Evolutionary conservation across 768 basidiomycete species (phyloP).

Genomic region (Phlebiopsis flavidoalba): DNA sequence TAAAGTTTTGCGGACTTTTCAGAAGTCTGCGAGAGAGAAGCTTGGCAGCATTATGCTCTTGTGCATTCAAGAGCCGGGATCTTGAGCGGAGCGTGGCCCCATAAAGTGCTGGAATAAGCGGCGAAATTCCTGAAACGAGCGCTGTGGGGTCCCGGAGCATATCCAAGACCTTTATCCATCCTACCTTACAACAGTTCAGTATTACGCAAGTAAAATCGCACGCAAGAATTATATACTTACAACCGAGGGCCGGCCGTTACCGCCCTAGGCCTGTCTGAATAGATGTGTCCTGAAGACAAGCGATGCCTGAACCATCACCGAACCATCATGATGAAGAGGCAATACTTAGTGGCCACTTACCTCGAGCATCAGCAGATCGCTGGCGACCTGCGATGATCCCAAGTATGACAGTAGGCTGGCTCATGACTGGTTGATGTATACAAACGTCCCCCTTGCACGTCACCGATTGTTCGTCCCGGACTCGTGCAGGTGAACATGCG

Average conservation of each 20-base stretch:
- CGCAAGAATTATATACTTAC: conserved; percentile 14
- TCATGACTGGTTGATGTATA: conserved; percentile 7
- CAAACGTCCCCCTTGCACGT: conserved; percentile 7
- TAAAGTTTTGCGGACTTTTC: conserved; percentile 14
- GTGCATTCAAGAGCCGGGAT: conserved; percentile 13
- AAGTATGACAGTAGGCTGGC: conserved; percentile 12
- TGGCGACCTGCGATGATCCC: conserved; percentile 8
- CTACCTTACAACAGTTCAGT: conserved; percentile 21
- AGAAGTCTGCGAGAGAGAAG: conserved; percentile 17
- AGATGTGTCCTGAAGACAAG: conserved; percentile 22
- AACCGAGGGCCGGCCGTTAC: conserved; percentile 30
- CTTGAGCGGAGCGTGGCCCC: conserved; percentile 24
- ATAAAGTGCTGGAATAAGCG: conserved; percentile 29
- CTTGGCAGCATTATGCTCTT: conserved; percentile 14
- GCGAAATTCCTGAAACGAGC: conserved; percentile 30
- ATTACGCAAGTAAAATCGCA: neutral
- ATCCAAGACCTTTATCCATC: conserved; percentile 32
- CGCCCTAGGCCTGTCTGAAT: conserved; percentile 27
- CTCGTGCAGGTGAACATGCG: neutral
- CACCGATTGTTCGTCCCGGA: neutral
- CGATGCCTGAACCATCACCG: neutral
- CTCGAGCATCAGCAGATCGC: conserved; percentile 11
- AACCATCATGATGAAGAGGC: neutral
- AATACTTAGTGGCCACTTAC: neutral
- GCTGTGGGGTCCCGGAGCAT: conserved; percentile 26